These are phyloP conservation scores for Myxozyma vanderwaltii DNA, from an alignment of 805 yeast genomes.

Conservation along the genomic window DNA sequence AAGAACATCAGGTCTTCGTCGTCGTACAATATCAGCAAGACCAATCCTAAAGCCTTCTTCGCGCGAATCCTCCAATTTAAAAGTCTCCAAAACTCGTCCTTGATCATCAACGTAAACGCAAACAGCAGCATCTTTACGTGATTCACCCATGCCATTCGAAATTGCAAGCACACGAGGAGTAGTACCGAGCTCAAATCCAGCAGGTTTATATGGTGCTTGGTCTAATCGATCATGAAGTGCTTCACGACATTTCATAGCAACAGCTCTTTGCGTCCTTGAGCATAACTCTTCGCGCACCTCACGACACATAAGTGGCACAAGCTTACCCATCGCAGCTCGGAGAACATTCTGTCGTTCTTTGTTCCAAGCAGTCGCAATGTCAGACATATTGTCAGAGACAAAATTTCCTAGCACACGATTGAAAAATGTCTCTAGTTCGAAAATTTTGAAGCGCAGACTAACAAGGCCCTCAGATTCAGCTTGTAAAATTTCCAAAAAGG, in stretches of 20 bases:
- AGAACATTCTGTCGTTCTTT: conserved; percentile 67
- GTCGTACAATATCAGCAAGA: conserved; percentile 60
- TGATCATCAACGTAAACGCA: conserved; percentile 77
- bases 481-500: conserved; percentile 83
- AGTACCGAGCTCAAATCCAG: conserved; percentile 72
- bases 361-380: conserved; percentile 77
- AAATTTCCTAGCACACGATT: conserved; percentile 44
- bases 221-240: conserved; percentile 71
- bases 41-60: conserved; percentile 65
- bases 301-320: conserved; percentile 66
- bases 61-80: conserved; percentile 76
- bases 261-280: conserved; percentile 68
- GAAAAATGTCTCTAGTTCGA: conserved; percentile 37
- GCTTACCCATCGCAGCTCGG: conserved; percentile 64
- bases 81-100: conserved; percentile 74
- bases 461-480: conserved; percentile 83
- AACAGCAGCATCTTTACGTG: conserved; percentile 78
- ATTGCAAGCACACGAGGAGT: conserved; percentile 81
- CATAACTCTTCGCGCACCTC: conserved; percentile 83
- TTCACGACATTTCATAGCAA: conserved; percentile 70
- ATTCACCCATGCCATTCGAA: conserved; percentile 83
- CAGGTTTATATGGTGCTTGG: conserved; percentile 90
- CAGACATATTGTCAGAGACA: conserved; percentile 59
- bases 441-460: conserved; percentile 36
- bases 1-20: conserved; percentile 81